Evolutionary conservation across 768 basidiomycete species (phyloP), one percentile per base, ranked within the genome.

Genomic region (Tylopilus cervinicoccineus): DNA sequence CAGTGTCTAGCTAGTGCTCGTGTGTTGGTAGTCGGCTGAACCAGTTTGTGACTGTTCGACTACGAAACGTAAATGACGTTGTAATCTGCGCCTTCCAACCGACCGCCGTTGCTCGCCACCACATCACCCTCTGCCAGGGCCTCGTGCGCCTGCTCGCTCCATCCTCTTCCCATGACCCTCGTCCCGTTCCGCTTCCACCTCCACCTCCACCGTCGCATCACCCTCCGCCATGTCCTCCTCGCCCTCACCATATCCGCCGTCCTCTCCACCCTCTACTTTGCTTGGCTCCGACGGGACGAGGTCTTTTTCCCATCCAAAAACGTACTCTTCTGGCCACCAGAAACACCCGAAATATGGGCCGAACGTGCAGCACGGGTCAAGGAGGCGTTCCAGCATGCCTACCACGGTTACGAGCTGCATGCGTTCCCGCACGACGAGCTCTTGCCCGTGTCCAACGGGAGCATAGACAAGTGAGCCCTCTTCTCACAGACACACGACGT

Each of bases 341-440:
- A 46, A 28, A 41, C 49, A 4, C 60, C 69, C 0, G 47, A 62
- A 19, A 62, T 68, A 0, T 86, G 85, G 84, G 61, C 69, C 11
- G 61, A 67, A 6, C 70, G 81, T 17, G 83, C 86, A 4, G 64
- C 68, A 7, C 68, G 74, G 48, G 85, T 88, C 33, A 83, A 76
- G 59, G 50, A 71, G 19, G 83, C 84, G 0, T 87, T 86, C 58
- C 53, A 71, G 24, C 81, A 87, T 63, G 85, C 84, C 0, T 88
- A 88, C 56, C 68, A 66, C 24, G 81, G 79, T 6, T 88, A 88
- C 59, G 76, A 83, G 54, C 58, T 59, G n/a, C 75, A 78, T 52
- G 84, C 85, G 2, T 73, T 73, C 1, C 80, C 83, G 1, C 71
- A 75, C 48, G 86, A 89, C 52, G 85, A 88, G 60, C 65, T 88